These are phyloP conservation scores for Anastatica hierochuntica DNA, from an alignment of 345 rosid species.

Conservation along the genomic window DNA sequence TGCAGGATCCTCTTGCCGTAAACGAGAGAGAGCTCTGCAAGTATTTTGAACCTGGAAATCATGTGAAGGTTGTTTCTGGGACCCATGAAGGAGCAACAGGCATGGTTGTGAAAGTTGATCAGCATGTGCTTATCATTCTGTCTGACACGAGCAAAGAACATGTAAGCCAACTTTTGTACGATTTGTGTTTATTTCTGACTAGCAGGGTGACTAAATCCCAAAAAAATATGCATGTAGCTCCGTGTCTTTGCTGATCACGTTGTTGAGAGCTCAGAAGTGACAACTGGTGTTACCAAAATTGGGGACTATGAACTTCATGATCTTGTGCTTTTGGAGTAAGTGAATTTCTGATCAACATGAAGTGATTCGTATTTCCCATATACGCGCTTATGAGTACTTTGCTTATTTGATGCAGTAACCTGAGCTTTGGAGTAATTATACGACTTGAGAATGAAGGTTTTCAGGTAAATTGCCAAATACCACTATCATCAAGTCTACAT, in stretches of 20 bases:
- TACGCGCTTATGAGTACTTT: neutral
- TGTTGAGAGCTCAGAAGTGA: conserved; percentile 94
- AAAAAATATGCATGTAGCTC: conserved; percentile 38
- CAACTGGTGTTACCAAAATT: conserved; percentile 75
- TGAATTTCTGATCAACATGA: conserved; percentile 1
- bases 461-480: conserved; percentile 42
- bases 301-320: conserved; percentile 96
- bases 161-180: conserved; percentile 36
- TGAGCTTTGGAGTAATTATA: conserved; percentile 83
- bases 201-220: neutral
- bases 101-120: conserved; percentile 96
- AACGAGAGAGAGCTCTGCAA: conserved; percentile 86
- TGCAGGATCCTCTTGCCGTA: conserved; percentile 78
- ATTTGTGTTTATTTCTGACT: neutral
- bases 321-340: conserved; percentile 90
- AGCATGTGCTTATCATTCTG: conserved; percentile 77
- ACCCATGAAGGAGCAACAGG: conserved; percentile 93
- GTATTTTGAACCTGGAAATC: conserved; percentile 95
- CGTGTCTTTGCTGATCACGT: conserved; percentile 93
- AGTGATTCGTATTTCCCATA: neutral
- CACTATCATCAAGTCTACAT: neutral
- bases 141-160: conserved; percentile 94
- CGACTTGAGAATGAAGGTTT: conserved; percentile 96
- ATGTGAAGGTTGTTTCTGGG: conserved; percentile 92
- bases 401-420: conserved; percentile 46